Evolutionary conservation across 2,329 filamentous ascomycete species (phyloP).

Genomic region (Phaeoacremonium minimum): DNA sequence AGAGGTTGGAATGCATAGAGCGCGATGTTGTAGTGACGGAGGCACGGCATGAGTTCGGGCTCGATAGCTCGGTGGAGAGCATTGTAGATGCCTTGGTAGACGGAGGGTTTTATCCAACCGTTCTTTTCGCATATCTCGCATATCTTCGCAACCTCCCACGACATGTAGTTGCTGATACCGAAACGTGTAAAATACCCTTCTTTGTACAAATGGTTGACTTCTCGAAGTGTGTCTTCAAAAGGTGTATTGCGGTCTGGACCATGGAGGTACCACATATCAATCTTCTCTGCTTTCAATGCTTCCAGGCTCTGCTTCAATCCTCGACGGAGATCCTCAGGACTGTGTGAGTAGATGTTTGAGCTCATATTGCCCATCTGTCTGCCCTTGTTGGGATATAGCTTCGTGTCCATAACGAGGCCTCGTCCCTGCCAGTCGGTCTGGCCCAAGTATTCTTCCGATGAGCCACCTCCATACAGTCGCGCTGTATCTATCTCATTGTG

Average conservation of each 20-base stretch:
- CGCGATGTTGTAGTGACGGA: conserved; percentile 34
- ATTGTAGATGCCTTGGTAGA: conserved; percentile 37
- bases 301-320: conserved; percentile 28
- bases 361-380: conserved; percentile 6
- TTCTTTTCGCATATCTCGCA: conserved; percentile 35
- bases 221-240: conserved; percentile 38
- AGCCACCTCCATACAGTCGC: conserved; percentile 57
- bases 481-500: conserved; percentile 70
- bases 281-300: conserved; percentile 29
- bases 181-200: conserved; percentile 39
- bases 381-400: conserved; percentile 32
- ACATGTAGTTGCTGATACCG: conserved; percentile 39
- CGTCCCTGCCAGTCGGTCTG: conserved; percentile 28
- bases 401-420: conserved; percentile 36
- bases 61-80: conserved; percentile 24
- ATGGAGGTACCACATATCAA: conserved; percentile 47
- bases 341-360: conserved; percentile 11
- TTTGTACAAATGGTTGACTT: conserved; percentile 37
- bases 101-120: conserved; percentile 34
- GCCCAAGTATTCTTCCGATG: conserved; percentile 52
- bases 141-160: conserved; percentile 42
- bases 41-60: conserved; percentile 33
- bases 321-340: conserved; percentile 23
- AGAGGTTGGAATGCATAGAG: conserved; percentile 37
- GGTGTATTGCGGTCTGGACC: conserved; percentile 40